Conservation (phyloP, 495 filamentous ascomycete genomes). For the Aspergillus sclerotiicarbonarius region DNA sequence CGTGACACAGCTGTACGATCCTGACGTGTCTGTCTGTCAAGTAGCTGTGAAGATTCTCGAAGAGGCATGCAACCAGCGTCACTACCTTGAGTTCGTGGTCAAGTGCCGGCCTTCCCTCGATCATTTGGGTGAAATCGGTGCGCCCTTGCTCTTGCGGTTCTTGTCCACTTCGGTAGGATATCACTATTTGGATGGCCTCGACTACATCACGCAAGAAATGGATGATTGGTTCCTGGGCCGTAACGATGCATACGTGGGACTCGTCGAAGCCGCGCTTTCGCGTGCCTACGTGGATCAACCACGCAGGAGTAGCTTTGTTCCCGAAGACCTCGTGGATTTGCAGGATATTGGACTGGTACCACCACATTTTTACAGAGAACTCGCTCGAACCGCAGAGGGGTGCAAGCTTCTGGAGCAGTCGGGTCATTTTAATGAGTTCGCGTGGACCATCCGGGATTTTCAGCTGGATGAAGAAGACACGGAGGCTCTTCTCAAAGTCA, state of each 20-base stretch:
- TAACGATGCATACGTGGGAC: slow-evolving; percentile 88
- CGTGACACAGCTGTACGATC: slow-evolving; percentile 96
- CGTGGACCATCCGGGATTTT: slow-evolving; percentile 78
- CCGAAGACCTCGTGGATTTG: slow-evolving; percentile 57
- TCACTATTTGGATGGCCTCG: slow-evolving; percentile 92
- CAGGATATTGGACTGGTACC: slow-evolving; percentile 70
- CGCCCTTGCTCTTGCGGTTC: slow-evolving; percentile 88
- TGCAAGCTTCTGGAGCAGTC: slow-evolving; percentile 87
- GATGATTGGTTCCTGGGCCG: slow-evolving; percentile 98
- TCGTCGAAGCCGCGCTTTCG: slow-evolving; percentile 95
- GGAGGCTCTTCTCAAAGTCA: slow-evolving; percentile 89
- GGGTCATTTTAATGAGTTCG: slow-evolving; percentile 94
- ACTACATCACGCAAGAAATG: slow-evolving; percentile 99
- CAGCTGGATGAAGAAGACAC: slow-evolving; percentile 78
- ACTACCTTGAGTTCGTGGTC: slow-evolving; percentile 90
- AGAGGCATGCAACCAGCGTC: slow-evolving; percentile 89
- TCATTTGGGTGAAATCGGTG: slow-evolving; percentile 95
- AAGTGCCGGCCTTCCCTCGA: slow-evolving; percentile 94
- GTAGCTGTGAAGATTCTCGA: slow-evolving; percentile 95
- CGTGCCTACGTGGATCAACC: slow-evolving; percentile 71
- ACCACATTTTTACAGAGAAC: slow-evolving; percentile 94
- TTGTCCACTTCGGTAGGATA: slow-evolving; percentile 94
- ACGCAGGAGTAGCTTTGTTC: slow-evolving; percentile 38
- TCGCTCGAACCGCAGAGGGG: slow-evolving; percentile 88
- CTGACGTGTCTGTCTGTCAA: slow-evolving; percentile 93